Evolutionary conservation across 306 rosid species (phyloP), one percentile per base, ranked within the genome.

Genomic region (Glycyrrhiza uralensis): DNA sequence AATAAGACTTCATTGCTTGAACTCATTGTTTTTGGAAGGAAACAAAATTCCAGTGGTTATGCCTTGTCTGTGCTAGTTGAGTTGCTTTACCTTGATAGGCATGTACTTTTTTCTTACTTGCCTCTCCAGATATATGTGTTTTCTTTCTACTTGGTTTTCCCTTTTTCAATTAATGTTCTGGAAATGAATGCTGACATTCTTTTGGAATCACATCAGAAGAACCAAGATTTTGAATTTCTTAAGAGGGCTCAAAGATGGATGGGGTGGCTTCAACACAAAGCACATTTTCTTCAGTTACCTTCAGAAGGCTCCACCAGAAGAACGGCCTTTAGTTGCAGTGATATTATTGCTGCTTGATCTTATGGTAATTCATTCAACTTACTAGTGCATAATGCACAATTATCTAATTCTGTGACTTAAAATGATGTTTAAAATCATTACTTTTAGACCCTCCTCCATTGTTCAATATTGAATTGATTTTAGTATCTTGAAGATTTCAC

Each of bases 281-380:
- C 93, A 90, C 72, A 76, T 88, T 54, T 88, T 93, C 39, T 84
- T 83, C 50, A 81, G 77, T 49, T 78, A 82, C 74, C 96, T 88
- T 52, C 86, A 71, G 38, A 85, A 83, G 77, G 85, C 91, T 47
- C 73, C 69, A 61, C 82, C 57, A 0, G 89, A 90, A 76, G 88
- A 90, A 42, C 69, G 79, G 26, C 93, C 92, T 24, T 73, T 88
- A 66, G 85, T 81, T 67, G 93, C 98, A 11, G 80, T 84, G 45
- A 82, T 83, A 41, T 33, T 90, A 22, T 79, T 93, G 78, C 83
- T 85, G 66, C 96, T 93, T 82, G 96, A 93, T 88, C 83, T 88
- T 72, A 74, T 87, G 96, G 96, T 93, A 88, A 90, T 63, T 77
- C 80, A 66, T 64, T 44, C 74, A 81, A 38, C 69, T 75, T 54